phyloP scores from a whole-genome alignment of 768 basidiomycete species.

The Lactarius quietus region DNA sequence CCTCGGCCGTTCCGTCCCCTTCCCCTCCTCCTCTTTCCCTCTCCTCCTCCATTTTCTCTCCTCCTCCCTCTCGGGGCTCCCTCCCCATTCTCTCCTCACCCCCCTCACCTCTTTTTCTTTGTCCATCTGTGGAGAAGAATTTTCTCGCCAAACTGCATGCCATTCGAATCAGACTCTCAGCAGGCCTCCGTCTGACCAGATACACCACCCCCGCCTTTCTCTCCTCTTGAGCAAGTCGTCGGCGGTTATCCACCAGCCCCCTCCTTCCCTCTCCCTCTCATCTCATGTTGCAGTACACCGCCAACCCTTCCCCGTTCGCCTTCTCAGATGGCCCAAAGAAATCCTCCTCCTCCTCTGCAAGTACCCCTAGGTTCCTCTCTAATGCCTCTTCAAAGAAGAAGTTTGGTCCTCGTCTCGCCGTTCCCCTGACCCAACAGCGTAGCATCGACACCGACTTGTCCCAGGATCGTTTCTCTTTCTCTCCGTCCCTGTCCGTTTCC shows the following conservation, averaged over 20 bases:
- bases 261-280: conserved; percentile 24
- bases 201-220: conserved; percentile 29
- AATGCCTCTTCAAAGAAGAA: conserved; percentile 22
- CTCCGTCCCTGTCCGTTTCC: conserved; percentile 29
- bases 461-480: conserved; percentile 36
- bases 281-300: conserved; percentile 38
- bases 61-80: background rate
- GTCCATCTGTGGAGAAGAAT: conserved; percentile 7
- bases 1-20: background rate
- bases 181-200: conserved; percentile 57
- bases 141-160: conserved; percentile 24
- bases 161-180: conserved; percentile 45
- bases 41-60: conserved; percentile 14
- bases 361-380: conserved; percentile 20
- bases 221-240: conserved; percentile 27
- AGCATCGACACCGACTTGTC: conserved; percentile 29
- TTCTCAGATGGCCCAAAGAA: conserved; percentile 34
- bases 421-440: conserved; percentile 26
- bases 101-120: background rate
- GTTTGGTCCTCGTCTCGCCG: conserved; percentile 17
- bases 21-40: conserved; percentile 29
- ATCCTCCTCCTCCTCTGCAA: conserved; percentile 29
- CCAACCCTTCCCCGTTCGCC: conserved; percentile 36
- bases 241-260: conserved; percentile 33
- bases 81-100: conserved; percentile 2